Evolutionary conservation across 331 rosid species (phyloP).

Genomic region (Arachis monticola): DNA sequence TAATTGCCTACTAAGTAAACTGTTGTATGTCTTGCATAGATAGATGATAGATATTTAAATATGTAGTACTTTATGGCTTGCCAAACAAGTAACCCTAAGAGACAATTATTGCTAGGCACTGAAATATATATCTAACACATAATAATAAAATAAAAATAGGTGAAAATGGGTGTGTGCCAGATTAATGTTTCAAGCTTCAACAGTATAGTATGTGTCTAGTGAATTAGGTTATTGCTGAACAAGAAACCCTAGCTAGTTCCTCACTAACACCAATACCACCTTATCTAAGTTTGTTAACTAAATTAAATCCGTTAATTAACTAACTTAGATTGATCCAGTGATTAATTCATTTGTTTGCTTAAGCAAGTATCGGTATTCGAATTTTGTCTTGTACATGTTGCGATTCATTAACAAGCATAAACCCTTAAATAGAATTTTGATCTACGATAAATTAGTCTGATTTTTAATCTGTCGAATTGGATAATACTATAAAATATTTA

Average conservation of each 20-base stretch:
- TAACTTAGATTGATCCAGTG: not conserved
- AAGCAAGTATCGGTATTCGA: not conserved
- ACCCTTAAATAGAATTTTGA: too few species aligned
- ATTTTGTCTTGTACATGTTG: not conserved
- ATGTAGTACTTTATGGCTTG: constrained; percentile 2
- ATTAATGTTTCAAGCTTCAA: constrained; percentile 6
- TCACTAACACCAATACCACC: not conserved
- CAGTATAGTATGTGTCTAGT: not conserved
- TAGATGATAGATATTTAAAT: constrained; percentile 11
- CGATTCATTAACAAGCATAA: too few species aligned
- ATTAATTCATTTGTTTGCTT: too few species aligned
- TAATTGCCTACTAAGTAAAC: not conserved
- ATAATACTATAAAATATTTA: too few species aligned
- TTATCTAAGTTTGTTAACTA: too few species aligned
- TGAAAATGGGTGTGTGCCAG: constrained; percentile 1
- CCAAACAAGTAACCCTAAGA: constrained; percentile 30
- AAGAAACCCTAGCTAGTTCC: constrained; percentile 15
- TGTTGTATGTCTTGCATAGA: constrained; percentile 26
- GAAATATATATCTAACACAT: not conserved
- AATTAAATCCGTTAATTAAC: too few species aligned
- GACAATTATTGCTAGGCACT: constrained; percentile 12
- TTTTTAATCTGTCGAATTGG: too few species aligned
- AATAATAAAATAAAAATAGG: not conserved
- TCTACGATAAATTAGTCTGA: too few species aligned
- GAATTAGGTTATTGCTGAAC: not conserved